Conservation (phyloP, 305 asterid genomes). For the Solanum hybrid region DNA sequence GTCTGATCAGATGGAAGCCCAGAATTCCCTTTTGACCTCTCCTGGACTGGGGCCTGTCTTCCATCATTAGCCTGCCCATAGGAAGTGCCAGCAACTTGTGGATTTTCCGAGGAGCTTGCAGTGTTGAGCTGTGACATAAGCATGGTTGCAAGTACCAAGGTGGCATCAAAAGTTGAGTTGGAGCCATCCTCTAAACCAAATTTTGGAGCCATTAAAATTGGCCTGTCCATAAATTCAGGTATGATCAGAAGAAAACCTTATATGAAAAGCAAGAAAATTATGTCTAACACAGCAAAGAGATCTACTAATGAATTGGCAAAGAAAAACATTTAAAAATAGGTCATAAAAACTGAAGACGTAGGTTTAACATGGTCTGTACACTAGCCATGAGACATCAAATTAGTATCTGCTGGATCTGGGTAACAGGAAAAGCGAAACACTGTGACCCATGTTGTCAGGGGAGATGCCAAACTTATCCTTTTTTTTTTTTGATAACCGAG, state of each 20-base stretch:
- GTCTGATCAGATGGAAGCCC: slow-evolving; percentile 79
- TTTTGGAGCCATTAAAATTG: slow-evolving; percentile 85
- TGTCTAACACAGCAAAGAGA: slow-evolving; percentile 2
- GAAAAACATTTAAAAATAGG: neutral
- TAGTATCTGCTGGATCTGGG: neutral
- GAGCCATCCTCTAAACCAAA: slow-evolving; percentile 69
- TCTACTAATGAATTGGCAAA: neutral
- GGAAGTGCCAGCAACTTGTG: slow-evolving; percentile 24
- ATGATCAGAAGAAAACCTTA: neutral
- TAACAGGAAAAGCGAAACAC: neutral
- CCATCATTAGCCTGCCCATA: slow-evolving; percentile 18
- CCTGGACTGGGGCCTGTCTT: slow-evolving; percentile 34
- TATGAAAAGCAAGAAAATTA: slow-evolving; percentile 6
- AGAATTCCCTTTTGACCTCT: slow-evolving; percentile 46
- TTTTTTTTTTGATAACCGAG: too few relatives aligned
- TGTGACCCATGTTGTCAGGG: neutral
- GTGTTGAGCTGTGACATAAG: slow-evolving; percentile 69
- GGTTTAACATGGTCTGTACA: neutral
- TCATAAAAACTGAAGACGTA: neutral
- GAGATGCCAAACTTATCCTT: neutral
- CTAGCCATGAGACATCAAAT: neutral
- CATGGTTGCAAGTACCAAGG: slow-evolving; percentile 92
- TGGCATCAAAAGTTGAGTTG: slow-evolving; percentile 69
- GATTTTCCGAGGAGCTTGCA: slow-evolving; percentile 38
- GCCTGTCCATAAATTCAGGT: slow-evolving; percentile 45